Conservation (phyloP, 2,329 filamentous ascomycete genomes). For the Microsporum ferrugineum region DNA sequence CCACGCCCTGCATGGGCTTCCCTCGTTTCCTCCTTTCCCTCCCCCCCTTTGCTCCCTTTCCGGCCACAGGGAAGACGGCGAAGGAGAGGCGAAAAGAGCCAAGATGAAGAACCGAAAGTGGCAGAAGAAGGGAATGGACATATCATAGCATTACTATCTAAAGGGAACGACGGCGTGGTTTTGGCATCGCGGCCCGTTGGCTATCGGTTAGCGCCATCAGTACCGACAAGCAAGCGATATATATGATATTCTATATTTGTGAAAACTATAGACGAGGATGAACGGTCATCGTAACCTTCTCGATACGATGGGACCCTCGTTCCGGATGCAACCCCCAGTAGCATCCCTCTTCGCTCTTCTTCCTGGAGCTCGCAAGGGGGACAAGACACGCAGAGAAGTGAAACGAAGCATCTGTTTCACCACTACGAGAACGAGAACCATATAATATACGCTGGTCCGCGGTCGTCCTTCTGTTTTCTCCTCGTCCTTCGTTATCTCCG, state of each 20-base stretch:
- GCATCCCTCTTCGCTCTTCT: background rate
- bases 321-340: conserved; percentile 1
- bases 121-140: background rate
- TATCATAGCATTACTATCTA: background rate
- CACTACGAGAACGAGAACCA: background rate
- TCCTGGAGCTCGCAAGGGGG: background rate
- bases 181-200: background rate
- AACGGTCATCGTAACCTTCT: background rate
- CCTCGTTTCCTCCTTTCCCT: background rate
- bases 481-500: background rate
- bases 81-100: background rate
- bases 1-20: background rate
- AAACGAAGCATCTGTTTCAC: conserved; percentile 3
- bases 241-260: background rate
- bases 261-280: background rate
- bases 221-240: background rate
- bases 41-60: background rate
- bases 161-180: background rate
- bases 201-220: background rate
- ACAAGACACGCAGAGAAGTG: background rate
- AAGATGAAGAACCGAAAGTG: background rate
- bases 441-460: background rate
- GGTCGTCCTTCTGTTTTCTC: background rate
- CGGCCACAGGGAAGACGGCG: background rate
- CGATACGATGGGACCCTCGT: background rate